phyloP scores from a whole-genome alignment of 1,284 basidiomycete genomes.

The Fomitopsis betulina region DNA sequence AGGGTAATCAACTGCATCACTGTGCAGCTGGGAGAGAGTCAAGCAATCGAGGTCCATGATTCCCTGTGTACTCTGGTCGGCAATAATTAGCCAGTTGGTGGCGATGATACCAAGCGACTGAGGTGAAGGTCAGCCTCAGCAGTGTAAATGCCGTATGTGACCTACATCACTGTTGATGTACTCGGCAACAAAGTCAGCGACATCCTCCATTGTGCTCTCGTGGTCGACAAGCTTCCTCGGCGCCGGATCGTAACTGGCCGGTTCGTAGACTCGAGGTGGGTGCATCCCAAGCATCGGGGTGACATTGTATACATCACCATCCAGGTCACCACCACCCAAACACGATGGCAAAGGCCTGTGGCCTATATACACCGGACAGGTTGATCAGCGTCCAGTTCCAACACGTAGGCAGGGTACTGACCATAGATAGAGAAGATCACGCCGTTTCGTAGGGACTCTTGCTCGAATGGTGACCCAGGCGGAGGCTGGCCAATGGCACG shows the following conservation, averaged over 20 bases:
- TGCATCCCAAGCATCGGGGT: constrained; percentile 27
- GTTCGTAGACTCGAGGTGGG: constrained; percentile 22
- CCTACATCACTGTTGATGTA: constrained; percentile 64
- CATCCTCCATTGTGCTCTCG: constrained; percentile 61
- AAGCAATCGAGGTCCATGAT: constrained; percentile 60
- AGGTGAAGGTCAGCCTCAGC: not conserved
- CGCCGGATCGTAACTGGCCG: constrained; percentile 53
- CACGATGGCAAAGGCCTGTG: constrained; percentile 52
- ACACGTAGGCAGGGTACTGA: constrained; percentile 13
- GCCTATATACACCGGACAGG: constrained; percentile 31
- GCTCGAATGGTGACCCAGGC: constrained; percentile 43
- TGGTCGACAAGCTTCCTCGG: constrained; percentile 43
- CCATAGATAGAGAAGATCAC: constrained; percentile 57
- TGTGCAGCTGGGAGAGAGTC: constrained; percentile 59
- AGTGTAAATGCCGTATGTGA: constrained; percentile 4
- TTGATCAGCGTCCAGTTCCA: not conserved
- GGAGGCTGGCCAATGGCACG: constrained; percentile 57
- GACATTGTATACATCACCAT: constrained; percentile 56
- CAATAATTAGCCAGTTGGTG: constrained; percentile 58
- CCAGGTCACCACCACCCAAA: constrained; percentile 63
- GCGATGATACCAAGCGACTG: constrained; percentile 61
- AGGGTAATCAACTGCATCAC: constrained; percentile 68
- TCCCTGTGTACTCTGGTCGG: constrained; percentile 54
- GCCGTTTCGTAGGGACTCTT: constrained; percentile 48
- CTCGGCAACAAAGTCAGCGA: constrained; percentile 70